Percentiles rank a stretch among this genome's conserved stretches.
phyloP scores from a whole-genome alignment of 352 stramenopile genomes.

The Pythium brassicae region DNA sequence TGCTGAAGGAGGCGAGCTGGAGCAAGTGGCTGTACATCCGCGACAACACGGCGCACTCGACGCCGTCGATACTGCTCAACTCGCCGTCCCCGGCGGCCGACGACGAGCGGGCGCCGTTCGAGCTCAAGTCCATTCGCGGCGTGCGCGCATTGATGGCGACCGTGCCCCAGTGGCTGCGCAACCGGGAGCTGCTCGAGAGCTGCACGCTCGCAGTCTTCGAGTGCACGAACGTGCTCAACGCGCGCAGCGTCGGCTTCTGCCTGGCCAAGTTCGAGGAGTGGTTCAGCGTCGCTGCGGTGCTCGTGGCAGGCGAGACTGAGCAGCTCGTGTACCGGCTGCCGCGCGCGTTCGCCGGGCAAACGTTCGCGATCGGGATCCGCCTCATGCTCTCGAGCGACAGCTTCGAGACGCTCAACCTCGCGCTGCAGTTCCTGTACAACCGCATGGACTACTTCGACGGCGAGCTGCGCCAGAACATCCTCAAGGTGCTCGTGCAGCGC shows the following conservation, averaged over 20 bases:
- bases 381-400: conserved; percentile 72
- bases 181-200: conserved; percentile 58
- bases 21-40: conserved; percentile 54
- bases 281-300: conserved; percentile 38
- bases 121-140: conserved; percentile 41
- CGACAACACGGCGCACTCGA: conserved; percentile 29
- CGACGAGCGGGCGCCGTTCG: conserved; percentile 34
- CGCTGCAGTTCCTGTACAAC: conserved; percentile 69
- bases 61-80: conserved; percentile 24
- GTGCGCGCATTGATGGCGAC: conserved; percentile 54
- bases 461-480: conserved; percentile 54
- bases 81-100: conserved; percentile 16
- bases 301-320: conserved; percentile 11
- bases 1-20: conserved; percentile 69
- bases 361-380: conserved; percentile 52
- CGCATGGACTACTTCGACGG: conserved; percentile 70
- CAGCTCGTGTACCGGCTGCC: conserved; percentile 48
- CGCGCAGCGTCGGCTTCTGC: conserved; percentile 57
- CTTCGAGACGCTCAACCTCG: conserved; percentile 63
- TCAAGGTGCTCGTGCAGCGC: conserved; percentile 68
- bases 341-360: conserved; percentile 36
- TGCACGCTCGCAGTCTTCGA: conserved; percentile 68
- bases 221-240: conserved; percentile 64
- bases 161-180: conserved; percentile 49
- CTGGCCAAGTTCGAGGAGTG: conserved; percentile 65